These are phyloP conservation scores for Ceriops decandra DNA, from an alignment of 345 rosid species.

Conservation along the genomic window DNA sequence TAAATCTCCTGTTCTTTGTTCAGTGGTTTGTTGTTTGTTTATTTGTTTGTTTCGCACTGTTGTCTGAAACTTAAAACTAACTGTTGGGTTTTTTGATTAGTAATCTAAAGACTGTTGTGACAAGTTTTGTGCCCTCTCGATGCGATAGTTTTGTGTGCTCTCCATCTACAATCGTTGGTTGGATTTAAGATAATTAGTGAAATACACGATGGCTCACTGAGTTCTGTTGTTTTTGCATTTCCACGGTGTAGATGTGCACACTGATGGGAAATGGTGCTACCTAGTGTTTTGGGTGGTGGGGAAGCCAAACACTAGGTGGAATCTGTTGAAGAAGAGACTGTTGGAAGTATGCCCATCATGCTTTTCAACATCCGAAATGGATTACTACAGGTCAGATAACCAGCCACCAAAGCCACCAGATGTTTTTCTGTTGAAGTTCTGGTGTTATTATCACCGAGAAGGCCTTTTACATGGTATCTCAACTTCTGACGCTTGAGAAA, in stretches of 20 bases:
- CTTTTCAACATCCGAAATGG: constrained; percentile 51
- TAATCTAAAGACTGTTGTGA: no score
- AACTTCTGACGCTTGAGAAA: not conserved
- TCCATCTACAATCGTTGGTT: not conserved
- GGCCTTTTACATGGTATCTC: constrained; percentile 57
- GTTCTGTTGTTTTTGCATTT: constrained; percentile 3
- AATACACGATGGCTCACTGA: not conserved
- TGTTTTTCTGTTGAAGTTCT: constrained; percentile 61
- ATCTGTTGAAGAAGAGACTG: constrained; percentile 52
- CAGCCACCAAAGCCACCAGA: constrained; percentile 41
- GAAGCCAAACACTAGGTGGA: constrained; percentile 49
- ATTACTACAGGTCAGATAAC: constrained; percentile 38
- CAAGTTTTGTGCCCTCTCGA: no score
- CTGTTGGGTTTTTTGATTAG: not conserved
- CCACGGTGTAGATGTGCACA: constrained; percentile 43
- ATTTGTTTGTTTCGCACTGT: no score
- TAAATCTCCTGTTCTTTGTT: no score
- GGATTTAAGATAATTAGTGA: not conserved
- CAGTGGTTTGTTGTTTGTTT: not conserved
- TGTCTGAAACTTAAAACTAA: not conserved
- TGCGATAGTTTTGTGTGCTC: not conserved
- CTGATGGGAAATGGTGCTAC: constrained; percentile 77
- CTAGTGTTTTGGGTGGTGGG: constrained; percentile 64
- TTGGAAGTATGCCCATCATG: constrained; percentile 65
- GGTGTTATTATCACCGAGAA: constrained; percentile 53